Conservation (phyloP, 2,329 filamentous ascomycete genomes). For the Rachicladosporium sp. region DNA sequence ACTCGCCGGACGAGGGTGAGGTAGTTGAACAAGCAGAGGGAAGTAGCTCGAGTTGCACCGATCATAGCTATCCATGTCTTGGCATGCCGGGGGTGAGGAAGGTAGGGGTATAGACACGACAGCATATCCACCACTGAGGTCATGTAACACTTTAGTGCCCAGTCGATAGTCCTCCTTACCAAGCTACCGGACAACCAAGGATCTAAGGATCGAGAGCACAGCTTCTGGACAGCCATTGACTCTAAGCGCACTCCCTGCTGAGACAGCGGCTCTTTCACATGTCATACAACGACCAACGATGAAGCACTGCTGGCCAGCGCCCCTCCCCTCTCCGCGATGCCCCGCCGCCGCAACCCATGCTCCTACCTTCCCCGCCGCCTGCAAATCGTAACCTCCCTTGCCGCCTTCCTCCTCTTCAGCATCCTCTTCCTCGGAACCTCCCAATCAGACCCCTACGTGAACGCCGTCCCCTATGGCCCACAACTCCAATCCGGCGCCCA, state of each 20-base stretch:
- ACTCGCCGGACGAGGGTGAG: too few species aligned
- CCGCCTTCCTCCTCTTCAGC: conserved; percentile 26
- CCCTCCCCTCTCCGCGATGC: conserved; percentile 9
- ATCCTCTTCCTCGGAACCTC: conserved; percentile 24
- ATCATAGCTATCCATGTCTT: too few species aligned
- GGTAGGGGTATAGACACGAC: too few species aligned
- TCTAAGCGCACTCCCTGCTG: not conserved
- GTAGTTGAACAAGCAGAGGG: too few species aligned
- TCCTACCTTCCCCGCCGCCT: conserved; percentile 34
- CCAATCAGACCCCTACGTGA: conserved; percentile 14
- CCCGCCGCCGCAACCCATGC: conserved; percentile 20
- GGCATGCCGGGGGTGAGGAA: too few species aligned
- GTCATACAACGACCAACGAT: not conserved
- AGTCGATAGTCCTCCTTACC: not conserved
- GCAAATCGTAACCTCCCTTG: conserved; percentile 30
- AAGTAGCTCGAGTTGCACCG: too few species aligned
- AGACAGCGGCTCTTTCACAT: not conserved
- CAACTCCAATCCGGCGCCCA: conserved; percentile 27
- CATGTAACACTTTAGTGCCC: not conserved
- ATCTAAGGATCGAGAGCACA: not conserved
- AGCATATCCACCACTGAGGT: too few species aligned
- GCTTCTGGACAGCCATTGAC: not conserved
- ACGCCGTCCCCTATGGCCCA: conserved; percentile 23
- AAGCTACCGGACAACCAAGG: not conserved
- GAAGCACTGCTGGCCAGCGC: not conserved